Evolutionary conservation across 1,284 basidiomycete genomes (phyloP).

Genomic region (Trichosporon inkin): DNA sequence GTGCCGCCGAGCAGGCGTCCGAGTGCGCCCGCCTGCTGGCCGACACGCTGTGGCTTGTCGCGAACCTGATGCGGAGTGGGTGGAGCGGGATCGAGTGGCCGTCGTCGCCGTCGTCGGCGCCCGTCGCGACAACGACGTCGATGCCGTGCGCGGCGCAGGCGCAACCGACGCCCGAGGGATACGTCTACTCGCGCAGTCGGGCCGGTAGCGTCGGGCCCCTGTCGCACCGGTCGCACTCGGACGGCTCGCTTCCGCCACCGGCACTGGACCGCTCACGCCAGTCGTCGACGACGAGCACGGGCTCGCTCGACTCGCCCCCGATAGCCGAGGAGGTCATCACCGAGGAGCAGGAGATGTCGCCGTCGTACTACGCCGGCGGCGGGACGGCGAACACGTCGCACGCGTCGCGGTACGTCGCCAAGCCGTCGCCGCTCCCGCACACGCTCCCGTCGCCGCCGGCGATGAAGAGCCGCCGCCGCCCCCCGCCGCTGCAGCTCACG

Average conservation of each 20-base stretch:
- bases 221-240: background rate
- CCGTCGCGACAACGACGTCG: background rate
- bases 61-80: background rate
- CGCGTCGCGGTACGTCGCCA: background rate
- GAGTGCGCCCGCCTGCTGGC: constrained; percentile 41
- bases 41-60: constrained; percentile 27
- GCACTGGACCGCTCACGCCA: background rate
- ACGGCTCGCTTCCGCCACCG: background rate
- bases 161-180: background rate
- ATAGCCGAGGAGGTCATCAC: constrained; percentile 21
- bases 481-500: background rate
- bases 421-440: background rate
- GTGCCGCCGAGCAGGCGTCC: constrained; percentile 37
- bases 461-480: background rate
- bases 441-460: background rate
- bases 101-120: background rate
- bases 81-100: background rate
- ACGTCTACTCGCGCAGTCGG: constrained; percentile 2
- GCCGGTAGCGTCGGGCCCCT: background rate
- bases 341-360: constrained; percentile 8
- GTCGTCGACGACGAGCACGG: background rate
- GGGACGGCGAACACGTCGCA: background rate
- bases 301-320: constrained; percentile 8
- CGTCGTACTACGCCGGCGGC: background rate
- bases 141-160: constrained; percentile 1